Evolutionary conservation across 1,139 yeast species (phyloP).

Genomic region (Suhomyces wounanorum): DNA sequence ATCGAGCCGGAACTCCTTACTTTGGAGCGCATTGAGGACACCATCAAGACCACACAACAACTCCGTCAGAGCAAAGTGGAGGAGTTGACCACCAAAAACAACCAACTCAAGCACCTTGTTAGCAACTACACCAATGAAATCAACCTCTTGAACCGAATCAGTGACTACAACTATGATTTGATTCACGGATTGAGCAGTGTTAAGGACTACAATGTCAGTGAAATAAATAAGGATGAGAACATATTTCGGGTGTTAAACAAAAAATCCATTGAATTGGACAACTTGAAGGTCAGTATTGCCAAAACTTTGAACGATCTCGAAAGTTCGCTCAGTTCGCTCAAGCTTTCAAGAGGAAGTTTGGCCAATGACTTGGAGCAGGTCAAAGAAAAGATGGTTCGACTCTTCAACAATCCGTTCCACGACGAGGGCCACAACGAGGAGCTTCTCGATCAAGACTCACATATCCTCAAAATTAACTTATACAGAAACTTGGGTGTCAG

Average conservation of each 20-base stretch:
- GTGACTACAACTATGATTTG: slow-evolving; percentile 17
- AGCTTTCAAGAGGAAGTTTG: slow-evolving; percentile 44
- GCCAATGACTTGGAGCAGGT: slow-evolving; percentile 32
- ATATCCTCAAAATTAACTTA: slow-evolving; percentile 44
- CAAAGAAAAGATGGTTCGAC: slow-evolving; percentile 23
- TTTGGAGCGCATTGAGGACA: slow-evolving; percentile 48
- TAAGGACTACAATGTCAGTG: slow-evolving; percentile 10
- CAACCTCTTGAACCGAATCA: slow-evolving; percentile 23
- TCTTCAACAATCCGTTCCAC: slow-evolving; percentile 21
- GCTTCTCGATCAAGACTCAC: slow-evolving; percentile 33
- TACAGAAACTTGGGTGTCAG: slow-evolving; percentile 48
- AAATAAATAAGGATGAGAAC: slow-evolving; percentile 19
- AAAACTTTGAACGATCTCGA: slow-evolving; percentile 60
- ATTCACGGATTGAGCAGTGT: slow-evolving; percentile 16
- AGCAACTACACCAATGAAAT: slow-evolving; percentile 27
- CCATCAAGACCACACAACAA: slow-evolving; percentile 31
- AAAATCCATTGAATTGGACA: slow-evolving; percentile 43
- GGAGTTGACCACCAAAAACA: slow-evolving; percentile 22
- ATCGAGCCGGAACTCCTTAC: slow-evolving; percentile 50
- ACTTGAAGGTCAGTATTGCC: slow-evolving; percentile 54
- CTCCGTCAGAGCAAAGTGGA: slow-evolving; percentile 29
- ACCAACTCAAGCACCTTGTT: slow-evolving; percentile 22
- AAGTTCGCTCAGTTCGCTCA: slow-evolving; percentile 49
- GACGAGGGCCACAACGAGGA: slow-evolving; percentile 20
- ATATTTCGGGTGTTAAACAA: slow-evolving; percentile 30